Percentiles rank a stretch among this genome's conserved stretches.
These are phyloP conservation scores for Quercus gilva DNA, from an alignment of 306 rosid species.

Conservation along the genomic window DNA sequence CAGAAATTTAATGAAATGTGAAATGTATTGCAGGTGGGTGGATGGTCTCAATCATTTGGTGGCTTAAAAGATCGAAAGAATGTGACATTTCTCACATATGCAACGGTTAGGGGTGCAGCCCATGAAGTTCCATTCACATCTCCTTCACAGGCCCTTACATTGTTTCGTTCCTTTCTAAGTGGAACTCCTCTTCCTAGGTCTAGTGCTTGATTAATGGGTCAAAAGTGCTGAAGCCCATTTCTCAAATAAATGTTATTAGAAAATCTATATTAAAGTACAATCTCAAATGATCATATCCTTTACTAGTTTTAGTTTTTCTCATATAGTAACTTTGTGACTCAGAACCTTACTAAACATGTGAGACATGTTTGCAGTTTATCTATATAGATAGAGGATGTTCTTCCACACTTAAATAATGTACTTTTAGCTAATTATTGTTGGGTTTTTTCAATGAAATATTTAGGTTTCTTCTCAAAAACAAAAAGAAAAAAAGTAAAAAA, in stretches of 20 bases:
- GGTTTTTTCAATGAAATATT: too few species aligned
- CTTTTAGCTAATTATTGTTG: too few species aligned
- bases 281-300: too few species aligned
- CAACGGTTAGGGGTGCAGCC: not conserved
- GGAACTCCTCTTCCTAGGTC: slow-evolving; percentile 3
- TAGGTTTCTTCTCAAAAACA: too few species aligned
- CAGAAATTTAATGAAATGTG: not conserved
- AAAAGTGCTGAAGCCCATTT: not conserved
- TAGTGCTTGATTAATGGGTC: not conserved
- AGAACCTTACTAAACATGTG: too few species aligned
- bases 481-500: not conserved
- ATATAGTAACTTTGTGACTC: too few species aligned
- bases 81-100: not conserved
- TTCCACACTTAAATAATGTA: too few species aligned
- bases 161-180: not conserved
- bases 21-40: not conserved
- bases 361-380: too few species aligned
- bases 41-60: slow-evolving; percentile 4
- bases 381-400: too few species aligned
- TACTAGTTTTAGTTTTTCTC: too few species aligned
- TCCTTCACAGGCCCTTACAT: not conserved
- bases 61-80: not conserved
- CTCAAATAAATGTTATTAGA: not conserved
- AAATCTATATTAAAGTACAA: too few species aligned
- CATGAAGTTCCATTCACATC: slow-evolving; percentile 3